phyloP scores from a whole-genome alignment of 176 grass and related monocot genomes.

The Lolium perenne region DNA sequence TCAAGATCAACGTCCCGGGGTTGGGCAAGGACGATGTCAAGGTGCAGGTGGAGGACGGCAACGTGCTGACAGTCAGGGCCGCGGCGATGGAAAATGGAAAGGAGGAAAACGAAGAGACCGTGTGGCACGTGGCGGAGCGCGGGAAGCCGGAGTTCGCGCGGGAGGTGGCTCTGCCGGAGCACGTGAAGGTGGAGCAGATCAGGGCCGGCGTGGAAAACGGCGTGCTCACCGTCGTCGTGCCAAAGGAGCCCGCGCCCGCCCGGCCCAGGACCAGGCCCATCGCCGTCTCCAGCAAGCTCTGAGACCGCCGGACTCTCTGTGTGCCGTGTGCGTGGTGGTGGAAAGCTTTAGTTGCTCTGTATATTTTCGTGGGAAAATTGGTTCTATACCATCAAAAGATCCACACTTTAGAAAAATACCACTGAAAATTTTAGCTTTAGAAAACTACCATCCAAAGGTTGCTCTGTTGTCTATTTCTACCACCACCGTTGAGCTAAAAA shows the following conservation, averaged over 20 bases:
- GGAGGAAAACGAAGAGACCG: too few species aligned
- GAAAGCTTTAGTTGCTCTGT: too few species aligned
- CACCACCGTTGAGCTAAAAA: too few species aligned
- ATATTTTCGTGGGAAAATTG: too few species aligned
- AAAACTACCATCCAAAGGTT: too few species aligned
- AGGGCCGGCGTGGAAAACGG: slow-evolving; percentile 73
- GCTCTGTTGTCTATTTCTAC: too few species aligned
- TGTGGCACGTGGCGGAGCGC: slow-evolving; percentile 86
- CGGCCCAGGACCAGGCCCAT: slow-evolving; percentile 68
- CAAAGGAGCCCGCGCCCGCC: slow-evolving; percentile 62
- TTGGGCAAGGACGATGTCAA: slow-evolving; percentile 78
- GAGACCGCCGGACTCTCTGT: background rate
- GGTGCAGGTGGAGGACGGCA: slow-evolving; percentile 79
- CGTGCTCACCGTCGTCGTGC: slow-evolving; percentile 75
- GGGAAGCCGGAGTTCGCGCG: slow-evolving; percentile 65
- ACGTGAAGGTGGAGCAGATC: slow-evolving; percentile 66
- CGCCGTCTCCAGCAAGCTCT: slow-evolving; percentile 83
- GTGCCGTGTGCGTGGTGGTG: background rate
- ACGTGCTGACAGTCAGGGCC: slow-evolving; percentile 65
- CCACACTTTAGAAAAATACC: too few species aligned
- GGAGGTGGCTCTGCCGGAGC: slow-evolving; percentile 68
- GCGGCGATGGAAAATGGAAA: too few species aligned
- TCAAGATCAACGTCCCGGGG: slow-evolving; percentile 76
- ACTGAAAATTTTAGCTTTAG: too few species aligned
- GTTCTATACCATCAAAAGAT: too few species aligned